Conservation (phyloP, 495 filamentous ascomycete genomes). For the Penicillium taxi region DNA sequence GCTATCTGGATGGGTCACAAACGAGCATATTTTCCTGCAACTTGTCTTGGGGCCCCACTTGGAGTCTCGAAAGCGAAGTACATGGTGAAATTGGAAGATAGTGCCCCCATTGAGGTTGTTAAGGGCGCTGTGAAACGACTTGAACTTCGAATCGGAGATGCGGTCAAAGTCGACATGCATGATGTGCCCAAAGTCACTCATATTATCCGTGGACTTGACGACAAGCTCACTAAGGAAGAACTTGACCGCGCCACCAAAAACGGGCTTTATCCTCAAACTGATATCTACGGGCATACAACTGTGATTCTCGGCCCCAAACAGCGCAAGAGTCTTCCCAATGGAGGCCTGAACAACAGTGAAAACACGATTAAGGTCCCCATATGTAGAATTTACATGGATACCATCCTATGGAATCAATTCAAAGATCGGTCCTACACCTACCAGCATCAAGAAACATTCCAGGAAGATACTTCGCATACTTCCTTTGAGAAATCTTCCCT, state of each 20-base stretch:
- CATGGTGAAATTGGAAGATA: constrained; percentile 42
- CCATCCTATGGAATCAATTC: constrained; percentile 42
- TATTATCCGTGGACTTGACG: constrained; percentile 36
- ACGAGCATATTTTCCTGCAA: constrained; percentile 44
- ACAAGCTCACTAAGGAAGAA: constrained; percentile 31
- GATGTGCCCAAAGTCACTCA: constrained; percentile 40
- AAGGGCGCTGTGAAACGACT: constrained; percentile 38
- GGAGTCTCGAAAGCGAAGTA: constrained; percentile 33
- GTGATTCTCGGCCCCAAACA: constrained; percentile 40
- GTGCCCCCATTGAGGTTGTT: constrained; percentile 34
- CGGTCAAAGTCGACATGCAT: constrained; percentile 44
- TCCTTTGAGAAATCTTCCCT: constrained; percentile 35
- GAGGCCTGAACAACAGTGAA: constrained; percentile 21
- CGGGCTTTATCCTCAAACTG: constrained; percentile 31
- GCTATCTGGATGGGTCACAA: constrained; percentile 44
- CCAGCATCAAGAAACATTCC: constrained; percentile 12
- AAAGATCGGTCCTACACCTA: constrained; percentile 38
- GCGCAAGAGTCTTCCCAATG: constrained; percentile 36
- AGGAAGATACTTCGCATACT: constrained; percentile 26
- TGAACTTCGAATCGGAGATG: constrained; percentile 42
- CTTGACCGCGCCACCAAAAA: constrained; percentile 18
- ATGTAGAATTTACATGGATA: constrained; percentile 41
- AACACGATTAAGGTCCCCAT: constrained; percentile 39
- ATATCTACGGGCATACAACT: constrained; percentile 39
- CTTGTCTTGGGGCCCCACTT: constrained; percentile 37